Conservation (phyloP, 2,329 filamentous ascomycete genomes). For the Parascedosporium putredinis region DNA sequence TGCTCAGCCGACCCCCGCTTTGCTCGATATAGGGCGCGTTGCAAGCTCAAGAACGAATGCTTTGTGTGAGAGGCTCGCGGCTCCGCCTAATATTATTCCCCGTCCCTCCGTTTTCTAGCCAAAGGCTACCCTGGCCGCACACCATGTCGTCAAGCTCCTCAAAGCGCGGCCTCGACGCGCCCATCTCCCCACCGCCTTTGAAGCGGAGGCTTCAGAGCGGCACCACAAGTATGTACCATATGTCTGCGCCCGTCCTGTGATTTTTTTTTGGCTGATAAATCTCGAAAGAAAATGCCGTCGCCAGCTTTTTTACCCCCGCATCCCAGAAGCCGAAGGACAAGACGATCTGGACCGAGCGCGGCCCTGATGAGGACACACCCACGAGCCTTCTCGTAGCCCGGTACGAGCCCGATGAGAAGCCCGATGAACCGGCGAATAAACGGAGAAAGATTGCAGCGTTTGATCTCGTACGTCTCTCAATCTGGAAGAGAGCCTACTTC, state of each 20-base stretch:
- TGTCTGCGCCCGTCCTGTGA: neutral
- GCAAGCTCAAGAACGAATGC: neutral
- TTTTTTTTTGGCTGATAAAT: constrained; percentile 11
- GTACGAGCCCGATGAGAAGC: constrained; percentile 40
- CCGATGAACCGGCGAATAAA: constrained; percentile 19
- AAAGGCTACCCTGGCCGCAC: neutral
- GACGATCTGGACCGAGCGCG: constrained; percentile 60
- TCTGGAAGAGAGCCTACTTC: no score
- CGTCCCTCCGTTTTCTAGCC: neutral
- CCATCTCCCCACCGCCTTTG: constrained; percentile 32
- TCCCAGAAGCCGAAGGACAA: constrained; percentile 77
- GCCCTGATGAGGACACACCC: constrained; percentile 35
- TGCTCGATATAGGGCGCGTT: no score
- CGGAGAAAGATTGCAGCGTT: constrained; percentile 60
- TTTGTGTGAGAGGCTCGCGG: neutral
- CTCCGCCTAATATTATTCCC: no score
- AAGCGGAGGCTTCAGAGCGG: constrained; percentile 42
- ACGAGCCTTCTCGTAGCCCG: constrained; percentile 64
- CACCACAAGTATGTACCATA: constrained; percentile 34
- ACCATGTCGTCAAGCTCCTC: constrained; percentile 4
- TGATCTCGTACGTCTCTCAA: constrained; percentile 48
- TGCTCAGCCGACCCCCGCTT: no score
- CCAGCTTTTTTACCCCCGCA: constrained; percentile 77
- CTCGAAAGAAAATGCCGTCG: constrained; percentile 56
- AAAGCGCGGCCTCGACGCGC: constrained; percentile 9